Conservation (phyloP, 2,329 filamentous ascomycete species). For the Trichoderma atroviride region DNA sequence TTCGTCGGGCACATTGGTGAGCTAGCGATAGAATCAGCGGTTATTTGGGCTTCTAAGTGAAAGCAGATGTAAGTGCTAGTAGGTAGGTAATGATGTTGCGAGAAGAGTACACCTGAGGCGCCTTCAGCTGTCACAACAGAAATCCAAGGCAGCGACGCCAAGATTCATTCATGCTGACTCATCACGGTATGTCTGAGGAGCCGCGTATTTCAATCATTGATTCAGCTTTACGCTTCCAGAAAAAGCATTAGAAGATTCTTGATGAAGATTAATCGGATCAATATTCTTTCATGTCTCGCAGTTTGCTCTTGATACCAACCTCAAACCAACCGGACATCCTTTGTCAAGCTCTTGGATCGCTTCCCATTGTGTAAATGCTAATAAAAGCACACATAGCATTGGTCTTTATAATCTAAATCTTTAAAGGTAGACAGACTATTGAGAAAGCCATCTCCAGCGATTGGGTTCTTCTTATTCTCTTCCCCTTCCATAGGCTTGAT, state of each 20-base stretch:
- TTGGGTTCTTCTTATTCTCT: background rate
- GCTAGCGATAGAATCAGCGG: background rate
- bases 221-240: background rate
- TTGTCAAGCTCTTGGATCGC: background rate
- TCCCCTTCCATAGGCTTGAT: background rate
- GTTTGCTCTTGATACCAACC: background rate
- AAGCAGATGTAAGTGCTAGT: background rate
- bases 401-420: background rate
- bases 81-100: background rate
- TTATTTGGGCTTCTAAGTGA: background rate
- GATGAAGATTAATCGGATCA: background rate
- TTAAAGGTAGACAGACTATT: no score
- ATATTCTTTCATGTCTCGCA: background rate
- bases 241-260: background rate
- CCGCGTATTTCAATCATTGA: background rate
- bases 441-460: background rate
- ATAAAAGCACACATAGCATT: background rate
- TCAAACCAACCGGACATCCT: background rate
- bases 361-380: background rate
- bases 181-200: background rate
- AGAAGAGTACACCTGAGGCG: background rate
- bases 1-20: background rate
- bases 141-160: background rate
- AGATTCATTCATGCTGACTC: constrained; percentile 4
- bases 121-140: background rate